These are phyloP conservation scores for Xylariaceae sp. DNA, from an alignment of 2,329 filamentous ascomycete genomes.

Conservation along the genomic window DNA sequence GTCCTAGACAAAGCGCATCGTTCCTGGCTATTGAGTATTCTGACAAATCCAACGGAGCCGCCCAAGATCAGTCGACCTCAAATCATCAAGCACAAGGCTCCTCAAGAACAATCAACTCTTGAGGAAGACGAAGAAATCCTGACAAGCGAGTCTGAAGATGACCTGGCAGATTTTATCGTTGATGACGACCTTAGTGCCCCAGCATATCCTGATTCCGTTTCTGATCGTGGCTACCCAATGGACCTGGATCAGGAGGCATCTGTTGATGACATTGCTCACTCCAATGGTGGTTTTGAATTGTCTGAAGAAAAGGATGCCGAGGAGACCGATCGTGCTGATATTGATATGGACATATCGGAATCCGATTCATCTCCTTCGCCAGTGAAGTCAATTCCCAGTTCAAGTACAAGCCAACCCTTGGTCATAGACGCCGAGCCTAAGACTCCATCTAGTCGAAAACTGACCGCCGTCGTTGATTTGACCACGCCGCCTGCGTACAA, in stretches of 20 bases:
- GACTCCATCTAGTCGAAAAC: conserved; percentile 16
- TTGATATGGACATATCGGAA: not conserved
- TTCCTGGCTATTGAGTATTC: conserved; percentile 46
- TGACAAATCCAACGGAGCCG: conserved; percentile 40
- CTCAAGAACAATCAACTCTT: conserved; percentile 10
- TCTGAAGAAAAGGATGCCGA: not conserved
- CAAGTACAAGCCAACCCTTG: not conserved
- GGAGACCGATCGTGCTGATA: not conserved
- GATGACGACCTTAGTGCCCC: conserved; percentile 27
- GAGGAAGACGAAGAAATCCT: conserved; percentile 47
- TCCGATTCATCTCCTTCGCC: not conserved
- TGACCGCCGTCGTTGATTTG: conserved; percentile 18
- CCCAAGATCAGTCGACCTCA: conserved; percentile 32
- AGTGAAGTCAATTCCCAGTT: not conserved
- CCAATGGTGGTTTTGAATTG: not conserved
- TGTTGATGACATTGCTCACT: not conserved
- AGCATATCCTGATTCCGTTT: not conserved
- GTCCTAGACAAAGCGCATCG: conserved; percentile 57
- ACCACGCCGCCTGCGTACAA: conserved; percentile 15
- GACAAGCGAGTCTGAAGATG: conserved; percentile 48
- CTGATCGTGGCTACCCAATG: conserved; percentile 1
- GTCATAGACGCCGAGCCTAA: not conserved
- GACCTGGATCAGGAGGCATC: conserved; percentile 8
- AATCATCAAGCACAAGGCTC: conserved; percentile 16
- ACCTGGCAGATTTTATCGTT: conserved; percentile 48